Base-by-base conservation (phyloP, 129 eudicot species). In the Flaveria sonorensis region DNA sequence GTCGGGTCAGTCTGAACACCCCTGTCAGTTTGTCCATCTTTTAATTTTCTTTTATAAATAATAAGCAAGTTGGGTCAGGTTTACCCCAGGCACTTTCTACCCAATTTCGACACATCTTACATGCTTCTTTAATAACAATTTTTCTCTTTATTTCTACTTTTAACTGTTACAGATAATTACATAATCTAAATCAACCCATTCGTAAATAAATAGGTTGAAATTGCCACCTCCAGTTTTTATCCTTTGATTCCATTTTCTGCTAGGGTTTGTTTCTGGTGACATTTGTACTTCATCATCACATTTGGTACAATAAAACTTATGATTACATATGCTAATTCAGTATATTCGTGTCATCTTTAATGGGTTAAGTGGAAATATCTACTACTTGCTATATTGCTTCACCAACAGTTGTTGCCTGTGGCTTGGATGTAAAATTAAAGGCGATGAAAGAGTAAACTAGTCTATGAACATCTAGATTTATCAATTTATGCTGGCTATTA, bases 211-310 rank as follows among this genome's bases (percentile, higher is more conserved):
- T 21, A 57, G 5, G 15, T 57, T 9, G 32, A 57, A 57, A 42
- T 46, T 69, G 57, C 28, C 6, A 28, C 73, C 16, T 69, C n/a
- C 20, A 69, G 57, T 14, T 42, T 6, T 69, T 68, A 8, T 66
- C 52, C 73, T 30, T 76, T 65, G 52, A 60, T 51, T 66, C 55
- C 81, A 67, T 32, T 28, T 30, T 76, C 66, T 40, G 51, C 53
- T 64, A 76, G 53, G 21, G 66, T 21, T n/a, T 18, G 48, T 65
- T 57, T 50, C 21, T 28, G 16, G 36, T 48, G 65, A 51, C 50
- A 76, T 9, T 48, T 46, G 42, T 66, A 50, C 64, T 53, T 61
- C 23, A 43, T 2, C 15, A 20, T 52, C 46, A 21, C 39, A n/a
- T 21, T 6, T 52, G 16, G 46, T 46, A 12, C 19, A 24, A 0